Base-by-base conservation (phyloP, 371 early-diverging fungal genomes). In the Syncephalastrum contaminatum region DNA sequence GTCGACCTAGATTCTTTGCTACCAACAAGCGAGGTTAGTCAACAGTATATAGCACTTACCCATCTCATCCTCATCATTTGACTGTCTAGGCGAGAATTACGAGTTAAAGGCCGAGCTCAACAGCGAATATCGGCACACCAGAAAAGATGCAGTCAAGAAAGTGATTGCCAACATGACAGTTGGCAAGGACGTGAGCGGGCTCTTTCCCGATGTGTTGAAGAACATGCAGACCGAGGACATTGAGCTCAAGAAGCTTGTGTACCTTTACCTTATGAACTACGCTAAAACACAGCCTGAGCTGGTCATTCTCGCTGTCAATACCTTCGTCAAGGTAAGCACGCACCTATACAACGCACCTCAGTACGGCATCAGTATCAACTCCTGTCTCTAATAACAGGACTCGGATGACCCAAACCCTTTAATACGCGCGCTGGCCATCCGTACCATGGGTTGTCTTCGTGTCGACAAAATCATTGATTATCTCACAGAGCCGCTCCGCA, bases 161-260 rank as follows among this genome's bases (percentile, higher is more conserved):
- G 97, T 99, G 54, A 96, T 97, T 72, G 95, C 94, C 62, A 85
- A 85, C 60, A 92, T 92, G 92, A 92, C 93, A 0, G 88, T 92
- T 15, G 93, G 93, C 61, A 92, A 92, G 68, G 93, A 92, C 63
- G 90, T 92, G 58, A 87, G 88, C 58, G 81, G 86, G 4, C 68
- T 92, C 42, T 92, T 90, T 68, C 97, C 98, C 36, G 97, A 99
- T 63, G 97, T 99, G 8, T 83, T 99, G 25, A 96, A 96, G 82
- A 95, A 95, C 81, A 99, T 99, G 98, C 97, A 97, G 70, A 99
- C 97, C 2, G 97, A 96, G 57, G 98, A 97, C 72, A 69, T 99
- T 54, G 80, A 76, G 64, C 60, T 79, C 56, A 98, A 97, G 72
- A 97, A 97, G 81, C 90, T 97, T 86, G 94, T 97, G 21, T 91